Evolutionary conservation across 441 rosid genomes (phyloP).

Genomic region (Pelargonium fulgidum): DNA sequence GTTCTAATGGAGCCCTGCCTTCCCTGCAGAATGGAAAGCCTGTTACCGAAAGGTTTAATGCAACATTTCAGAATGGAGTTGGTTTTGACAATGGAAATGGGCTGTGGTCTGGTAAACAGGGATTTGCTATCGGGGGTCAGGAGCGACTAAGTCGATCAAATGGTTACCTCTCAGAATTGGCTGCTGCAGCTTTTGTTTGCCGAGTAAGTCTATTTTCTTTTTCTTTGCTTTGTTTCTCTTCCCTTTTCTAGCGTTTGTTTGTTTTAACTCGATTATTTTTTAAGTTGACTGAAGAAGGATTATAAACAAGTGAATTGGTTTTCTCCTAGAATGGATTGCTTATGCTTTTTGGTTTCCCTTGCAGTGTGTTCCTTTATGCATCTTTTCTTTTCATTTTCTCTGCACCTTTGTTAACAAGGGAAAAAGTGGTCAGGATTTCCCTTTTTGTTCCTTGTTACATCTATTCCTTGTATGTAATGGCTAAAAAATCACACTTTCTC

Average conservation of each 20-base stretch:
- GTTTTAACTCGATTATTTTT: no score
- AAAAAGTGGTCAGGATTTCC: no score
- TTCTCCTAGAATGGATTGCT: no score
- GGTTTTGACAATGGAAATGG: conserved; percentile 87
- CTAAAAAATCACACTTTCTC: no score
- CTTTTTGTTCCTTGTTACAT: no score
- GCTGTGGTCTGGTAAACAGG: conserved; percentile 69
- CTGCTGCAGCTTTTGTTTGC: conserved; percentile 95
- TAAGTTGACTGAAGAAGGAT: not conserved
- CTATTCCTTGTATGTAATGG: no score
- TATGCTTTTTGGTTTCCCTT: no score
- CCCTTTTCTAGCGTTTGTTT: not conserved
- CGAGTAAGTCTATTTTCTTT: conserved; percentile 41
- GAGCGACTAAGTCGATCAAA: conserved; percentile 67
- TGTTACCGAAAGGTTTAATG: conserved; percentile 29
- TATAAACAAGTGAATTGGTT: no score
- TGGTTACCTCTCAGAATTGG: conserved; percentile 84
- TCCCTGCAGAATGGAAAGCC: conserved; percentile 39
- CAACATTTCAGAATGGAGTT: conserved; percentile 74
- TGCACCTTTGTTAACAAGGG: no score
- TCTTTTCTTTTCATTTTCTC: no score
- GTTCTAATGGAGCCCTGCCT: conserved; percentile 31
- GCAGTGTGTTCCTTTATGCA: no score
- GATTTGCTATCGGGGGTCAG: conserved; percentile 93
- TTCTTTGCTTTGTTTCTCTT: not conserved